Percentiles rank a stretch among this genome's conserved stretches.
These are phyloP conservation scores for Hymenoscyphus repandus DNA, from an alignment of 2,329 filamentous ascomycete species.

Conservation along the genomic window DNA sequence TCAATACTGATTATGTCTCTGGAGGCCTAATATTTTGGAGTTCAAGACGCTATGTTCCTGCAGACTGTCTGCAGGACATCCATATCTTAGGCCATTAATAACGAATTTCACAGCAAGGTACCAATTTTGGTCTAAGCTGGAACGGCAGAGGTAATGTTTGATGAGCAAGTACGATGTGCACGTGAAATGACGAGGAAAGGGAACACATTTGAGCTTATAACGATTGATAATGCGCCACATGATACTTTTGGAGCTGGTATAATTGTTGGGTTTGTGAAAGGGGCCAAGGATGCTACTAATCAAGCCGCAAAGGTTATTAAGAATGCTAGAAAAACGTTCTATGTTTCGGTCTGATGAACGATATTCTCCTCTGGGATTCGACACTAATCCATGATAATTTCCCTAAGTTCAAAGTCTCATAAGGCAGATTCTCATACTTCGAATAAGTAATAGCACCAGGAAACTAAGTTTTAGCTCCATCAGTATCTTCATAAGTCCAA, in stretches of 20 bases:
- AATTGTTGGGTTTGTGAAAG: background rate
- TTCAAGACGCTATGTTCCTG: background rate
- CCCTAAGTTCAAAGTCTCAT: too few species aligned
- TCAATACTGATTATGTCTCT: background rate
- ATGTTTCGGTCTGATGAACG: too few species aligned
- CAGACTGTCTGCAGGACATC: background rate
- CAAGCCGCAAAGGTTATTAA: background rate
- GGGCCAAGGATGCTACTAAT: background rate
- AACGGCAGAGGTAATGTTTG: background rate
- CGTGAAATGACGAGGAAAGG: background rate
- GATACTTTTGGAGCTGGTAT: slow-evolving; percentile 3
- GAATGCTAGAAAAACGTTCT: too few species aligned
- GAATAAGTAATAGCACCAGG: too few species aligned
- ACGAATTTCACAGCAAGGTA: background rate
- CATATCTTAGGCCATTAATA: background rate
- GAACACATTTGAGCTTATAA: background rate
- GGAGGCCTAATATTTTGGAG: background rate
- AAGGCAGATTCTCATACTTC: too few species aligned
- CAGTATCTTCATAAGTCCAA: too few species aligned
- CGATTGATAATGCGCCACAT: slow-evolving; percentile 1
- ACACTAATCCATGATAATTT: too few species aligned
- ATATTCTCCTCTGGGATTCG: too few species aligned
- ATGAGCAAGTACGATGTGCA: slow-evolving; percentile 1
- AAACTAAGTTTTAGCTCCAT: too few species aligned
- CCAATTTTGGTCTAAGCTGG: background rate